phyloP scores from a whole-genome alignment of 1,139 yeast species.

The Pichia sp. region DNA sequence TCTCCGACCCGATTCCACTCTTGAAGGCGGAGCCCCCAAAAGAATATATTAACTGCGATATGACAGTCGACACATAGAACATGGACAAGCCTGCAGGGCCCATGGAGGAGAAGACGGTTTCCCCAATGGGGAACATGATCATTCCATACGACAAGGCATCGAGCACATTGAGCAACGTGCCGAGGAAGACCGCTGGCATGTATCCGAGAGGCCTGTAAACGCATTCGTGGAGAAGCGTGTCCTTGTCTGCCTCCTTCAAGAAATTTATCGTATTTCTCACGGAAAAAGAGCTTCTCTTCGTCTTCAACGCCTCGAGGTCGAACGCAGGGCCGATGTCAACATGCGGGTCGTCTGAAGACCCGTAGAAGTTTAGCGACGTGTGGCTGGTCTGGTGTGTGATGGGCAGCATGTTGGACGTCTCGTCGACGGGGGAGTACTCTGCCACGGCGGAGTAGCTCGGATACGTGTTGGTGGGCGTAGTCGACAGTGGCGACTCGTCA shows the following conservation, averaged over 20 bases:
- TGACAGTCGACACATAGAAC: constrained; percentile 86
- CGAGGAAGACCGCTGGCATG: constrained; percentile 77
- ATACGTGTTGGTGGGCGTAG: background rate
- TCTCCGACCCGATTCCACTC: constrained; percentile 91
- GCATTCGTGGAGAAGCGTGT: constrained; percentile 24
- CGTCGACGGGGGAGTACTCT: background rate
- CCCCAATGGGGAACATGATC: constrained; percentile 92
- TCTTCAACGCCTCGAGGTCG: constrained; percentile 12
- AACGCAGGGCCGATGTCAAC: background rate
- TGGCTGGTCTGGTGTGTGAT: constrained; percentile 1
- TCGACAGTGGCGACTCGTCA: background rate
- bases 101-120: constrained; percentile 64
- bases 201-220: constrained; percentile 44
- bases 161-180: constrained; percentile 75
- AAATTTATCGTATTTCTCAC: constrained; percentile 9
- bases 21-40: constrained; percentile 87
- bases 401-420: background rate
- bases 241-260: constrained; percentile 18
- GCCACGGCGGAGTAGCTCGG: background rate
- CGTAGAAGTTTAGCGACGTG: background rate
- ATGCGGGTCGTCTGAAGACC: constrained; percentile 7
- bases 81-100: constrained; percentile 90
- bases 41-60: constrained; percentile 83
- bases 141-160: constrained; percentile 96
- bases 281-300: background rate